Evolutionary conservation across 805 yeast species (phyloP).

Genomic region (Lachancea sp.): DNA sequence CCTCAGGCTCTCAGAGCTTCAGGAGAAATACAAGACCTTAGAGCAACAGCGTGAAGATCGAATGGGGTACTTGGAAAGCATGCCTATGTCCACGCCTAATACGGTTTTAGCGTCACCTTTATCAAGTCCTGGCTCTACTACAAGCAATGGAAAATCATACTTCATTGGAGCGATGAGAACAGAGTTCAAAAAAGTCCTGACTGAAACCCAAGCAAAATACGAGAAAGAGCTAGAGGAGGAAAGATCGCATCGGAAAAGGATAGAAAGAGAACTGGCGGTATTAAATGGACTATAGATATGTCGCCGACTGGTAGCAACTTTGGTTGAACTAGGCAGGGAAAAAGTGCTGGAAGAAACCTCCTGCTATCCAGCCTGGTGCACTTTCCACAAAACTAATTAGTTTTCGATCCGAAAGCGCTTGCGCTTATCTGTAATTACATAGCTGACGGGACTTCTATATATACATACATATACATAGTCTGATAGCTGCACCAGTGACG

Average conservation of each 20-base stretch:
- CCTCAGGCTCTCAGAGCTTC: slow-evolving; percentile 32
- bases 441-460: neutral
- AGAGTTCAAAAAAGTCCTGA: slow-evolving; percentile 62
- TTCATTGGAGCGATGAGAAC: slow-evolving; percentile 53
- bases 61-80: slow-evolving; percentile 34
- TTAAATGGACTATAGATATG: slow-evolving; percentile 12
- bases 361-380: too few relatives aligned
- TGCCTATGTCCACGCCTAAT: slow-evolving; percentile 18
- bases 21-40: slow-evolving; percentile 12
- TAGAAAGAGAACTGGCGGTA: slow-evolving; percentile 38
- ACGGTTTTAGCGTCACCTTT: slow-evolving; percentile 18
- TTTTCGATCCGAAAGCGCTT: neutral
- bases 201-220: slow-evolving; percentile 54
- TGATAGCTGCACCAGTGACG: too few relatives aligned
- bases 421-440: slow-evolving; percentile 3
- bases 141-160: slow-evolving; percentile 27
- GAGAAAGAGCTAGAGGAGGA: slow-evolving; percentile 55
- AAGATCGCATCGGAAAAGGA: slow-evolving; percentile 42
- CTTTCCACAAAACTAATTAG: too few relatives aligned
- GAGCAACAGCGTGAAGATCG: slow-evolving; percentile 22
- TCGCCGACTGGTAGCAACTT: too few relatives aligned
- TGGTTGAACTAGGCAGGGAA: too few relatives aligned
- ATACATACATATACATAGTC: neutral
- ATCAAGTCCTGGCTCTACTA: slow-evolving; percentile 15
- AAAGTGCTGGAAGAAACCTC: too few relatives aligned